These are phyloP conservation scores for Verbascum thapsus DNA, from an alignment of 257 asterid species.

Conservation along the genomic window DNA sequence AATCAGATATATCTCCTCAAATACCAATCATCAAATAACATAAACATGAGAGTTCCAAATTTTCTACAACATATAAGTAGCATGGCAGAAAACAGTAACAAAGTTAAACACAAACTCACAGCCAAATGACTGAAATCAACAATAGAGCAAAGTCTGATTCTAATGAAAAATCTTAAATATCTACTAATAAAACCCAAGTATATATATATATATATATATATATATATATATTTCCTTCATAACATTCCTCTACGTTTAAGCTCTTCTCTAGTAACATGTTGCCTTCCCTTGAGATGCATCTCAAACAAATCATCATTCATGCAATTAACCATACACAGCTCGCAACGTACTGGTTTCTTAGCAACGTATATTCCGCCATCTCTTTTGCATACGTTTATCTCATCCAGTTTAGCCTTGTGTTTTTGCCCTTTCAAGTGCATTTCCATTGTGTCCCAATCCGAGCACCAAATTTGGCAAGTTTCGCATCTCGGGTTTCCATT, in stretches of 20 bases:
- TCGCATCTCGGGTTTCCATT: constrained; percentile 38
- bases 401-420: constrained; percentile 51
- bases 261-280: constrained; percentile 35
- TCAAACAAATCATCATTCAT: constrained; percentile 39
- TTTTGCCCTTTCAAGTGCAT: constrained; percentile 56
- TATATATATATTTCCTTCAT: too few species aligned
- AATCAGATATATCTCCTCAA: too few species aligned
- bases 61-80: too few species aligned
- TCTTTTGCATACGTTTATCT: constrained; percentile 15
- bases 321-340: constrained; percentile 52
- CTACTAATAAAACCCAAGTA: too few species aligned
- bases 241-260: constrained; percentile 8
- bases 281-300: constrained; percentile 50
- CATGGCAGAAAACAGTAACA: too few species aligned
- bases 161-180: too few species aligned
- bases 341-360: constrained; percentile 37
- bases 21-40: too few species aligned
- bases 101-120: too few species aligned
- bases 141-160: too few species aligned
- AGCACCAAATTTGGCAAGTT: constrained; percentile 49
- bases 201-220: too few species aligned
- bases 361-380: constrained; percentile 4
- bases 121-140: too few species aligned
- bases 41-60: too few species aligned
- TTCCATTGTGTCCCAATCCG: constrained; percentile 31